Evolutionary conservation across 2,329 filamentous ascomycete species (phyloP).

Genomic region (Phaeoacremonium minimum): DNA sequence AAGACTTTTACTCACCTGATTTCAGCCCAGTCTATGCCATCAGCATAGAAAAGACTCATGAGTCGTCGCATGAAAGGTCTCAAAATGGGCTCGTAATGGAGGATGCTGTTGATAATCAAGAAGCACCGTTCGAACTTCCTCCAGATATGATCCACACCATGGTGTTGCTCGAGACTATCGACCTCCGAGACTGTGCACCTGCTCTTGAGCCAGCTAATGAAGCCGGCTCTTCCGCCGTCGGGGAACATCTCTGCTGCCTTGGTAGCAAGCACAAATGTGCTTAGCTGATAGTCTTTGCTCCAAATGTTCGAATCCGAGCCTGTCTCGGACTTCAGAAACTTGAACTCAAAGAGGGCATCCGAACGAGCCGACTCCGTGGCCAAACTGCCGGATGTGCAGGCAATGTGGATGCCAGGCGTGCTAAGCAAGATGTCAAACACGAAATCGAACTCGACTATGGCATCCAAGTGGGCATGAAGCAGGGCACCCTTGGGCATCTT

Average conservation of each 20-base stretch:
- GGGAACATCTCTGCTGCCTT: slow-evolving; percentile 73
- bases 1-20: slow-evolving; percentile 41
- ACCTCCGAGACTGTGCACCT: slow-evolving; percentile 67
- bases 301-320: slow-evolving; percentile 53
- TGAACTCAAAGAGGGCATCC: slow-evolving; percentile 56
- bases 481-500: slow-evolving; percentile 86
- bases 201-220: slow-evolving; percentile 71
- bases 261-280: slow-evolving; percentile 52
- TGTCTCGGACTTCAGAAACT: slow-evolving; percentile 42
- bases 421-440: slow-evolving; percentile 68
- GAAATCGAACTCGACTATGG: slow-evolving; percentile 85
- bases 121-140: slow-evolving; percentile 75
- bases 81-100: slow-evolving; percentile 90
- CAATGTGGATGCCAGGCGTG: slow-evolving; percentile 71
- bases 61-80: slow-evolving; percentile 69
- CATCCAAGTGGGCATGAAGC: slow-evolving; percentile 83
- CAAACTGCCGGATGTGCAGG: slow-evolving; percentile 52
- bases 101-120: slow-evolving; percentile 64
- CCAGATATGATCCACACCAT: slow-evolving; percentile 83
- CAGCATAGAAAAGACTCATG: slow-evolving; percentile 66
- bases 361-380: slow-evolving; percentile 46
- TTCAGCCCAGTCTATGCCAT: slow-evolving; percentile 84
- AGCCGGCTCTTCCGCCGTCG: slow-evolving; percentile 64
- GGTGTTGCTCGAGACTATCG: slow-evolving; percentile 75
- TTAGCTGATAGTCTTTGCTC: slow-evolving; percentile 56